phyloP scores from a whole-genome alignment of 202 grass and related monocot genomes.

The Schoenoplectus triqueter region DNA sequence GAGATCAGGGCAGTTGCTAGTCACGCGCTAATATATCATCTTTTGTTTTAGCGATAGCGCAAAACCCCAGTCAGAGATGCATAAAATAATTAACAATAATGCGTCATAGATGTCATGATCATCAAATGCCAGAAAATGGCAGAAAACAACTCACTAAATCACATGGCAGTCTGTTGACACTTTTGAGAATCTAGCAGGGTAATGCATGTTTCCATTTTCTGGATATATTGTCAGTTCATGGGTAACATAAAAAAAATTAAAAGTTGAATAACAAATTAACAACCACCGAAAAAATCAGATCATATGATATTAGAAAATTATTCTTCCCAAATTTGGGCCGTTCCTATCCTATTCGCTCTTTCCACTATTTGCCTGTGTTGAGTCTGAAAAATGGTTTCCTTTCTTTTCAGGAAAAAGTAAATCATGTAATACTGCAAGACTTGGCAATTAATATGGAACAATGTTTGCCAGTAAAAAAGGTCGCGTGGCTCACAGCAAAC shows the following conservation, averaged over 20 bases:
- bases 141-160: slow-evolving; percentile 35
- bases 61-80: slow-evolving; percentile 9
- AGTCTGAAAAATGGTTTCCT: background rate
- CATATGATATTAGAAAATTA: background rate
- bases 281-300: background rate
- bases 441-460: background rate
- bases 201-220: slow-evolving; percentile 16
- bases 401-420: background rate
- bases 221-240: background rate
- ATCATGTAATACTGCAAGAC: background rate
- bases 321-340: background rate
- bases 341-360: background rate
- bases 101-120: slow-evolving; percentile 29
- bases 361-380: background rate
- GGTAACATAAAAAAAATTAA: background rate
- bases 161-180: slow-evolving; percentile 29
- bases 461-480: background rate
- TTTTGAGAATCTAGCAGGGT: slow-evolving; percentile 22
- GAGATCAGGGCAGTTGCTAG: slow-evolving; percentile 13
- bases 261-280: background rate
- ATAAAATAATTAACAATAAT: slow-evolving; percentile 32
- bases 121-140: slow-evolving; percentile 26
- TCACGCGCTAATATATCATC: slow-evolving; percentile 17
- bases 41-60: background rate
- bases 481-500: background rate